Conservation (phyloP, 805 yeast species). For the Torulaspora quercuum region DNA sequence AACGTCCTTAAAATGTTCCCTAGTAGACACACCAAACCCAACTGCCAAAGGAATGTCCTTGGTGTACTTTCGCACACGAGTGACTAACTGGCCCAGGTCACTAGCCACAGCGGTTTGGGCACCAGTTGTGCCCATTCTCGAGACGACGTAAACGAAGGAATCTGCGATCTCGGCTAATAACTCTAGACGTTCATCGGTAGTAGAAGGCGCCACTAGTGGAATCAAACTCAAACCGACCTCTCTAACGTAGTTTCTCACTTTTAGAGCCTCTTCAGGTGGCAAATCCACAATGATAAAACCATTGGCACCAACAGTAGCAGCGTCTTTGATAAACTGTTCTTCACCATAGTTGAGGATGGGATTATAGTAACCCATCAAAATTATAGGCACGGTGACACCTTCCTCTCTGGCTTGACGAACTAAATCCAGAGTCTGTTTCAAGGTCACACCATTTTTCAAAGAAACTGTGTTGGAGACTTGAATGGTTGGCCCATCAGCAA, state of each 20-base stretch:
- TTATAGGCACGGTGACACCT: constrained; percentile 85
- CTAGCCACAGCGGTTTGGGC: constrained; percentile 59
- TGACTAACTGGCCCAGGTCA: constrained; percentile 64
- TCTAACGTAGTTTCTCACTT: constrained; percentile 71
- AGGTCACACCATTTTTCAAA: constrained; percentile 75
- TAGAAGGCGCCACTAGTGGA: constrained; percentile 95
- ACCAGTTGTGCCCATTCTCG: constrained; percentile 98
- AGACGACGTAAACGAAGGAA: constrained; percentile 92
- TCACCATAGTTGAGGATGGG: constrained; percentile 91
- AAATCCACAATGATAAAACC: constrained; percentile 93
- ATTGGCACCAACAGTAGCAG: constrained; percentile 87
- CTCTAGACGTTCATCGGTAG: constrained; percentile 83
- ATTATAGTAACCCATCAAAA: constrained; percentile 97
- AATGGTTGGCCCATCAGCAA: constrained; percentile 98
- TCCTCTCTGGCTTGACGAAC: constrained; percentile 70
- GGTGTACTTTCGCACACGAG: constrained; percentile 71
- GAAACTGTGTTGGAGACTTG: constrained; percentile 86
- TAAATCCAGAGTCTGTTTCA: constrained; percentile 62
- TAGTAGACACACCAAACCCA: constrained; percentile 94
- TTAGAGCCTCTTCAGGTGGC: constrained; percentile 96
- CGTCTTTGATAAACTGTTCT: constrained; percentile 68
- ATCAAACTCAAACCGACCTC: constrained; percentile 72
- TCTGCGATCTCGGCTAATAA: constrained; percentile 83
- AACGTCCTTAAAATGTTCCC: constrained; percentile 81
- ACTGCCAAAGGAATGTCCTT: constrained; percentile 84